Base-by-base conservation (phyloP, 192 early-diverging fungal species). In the Coemansia furcata region DNA sequence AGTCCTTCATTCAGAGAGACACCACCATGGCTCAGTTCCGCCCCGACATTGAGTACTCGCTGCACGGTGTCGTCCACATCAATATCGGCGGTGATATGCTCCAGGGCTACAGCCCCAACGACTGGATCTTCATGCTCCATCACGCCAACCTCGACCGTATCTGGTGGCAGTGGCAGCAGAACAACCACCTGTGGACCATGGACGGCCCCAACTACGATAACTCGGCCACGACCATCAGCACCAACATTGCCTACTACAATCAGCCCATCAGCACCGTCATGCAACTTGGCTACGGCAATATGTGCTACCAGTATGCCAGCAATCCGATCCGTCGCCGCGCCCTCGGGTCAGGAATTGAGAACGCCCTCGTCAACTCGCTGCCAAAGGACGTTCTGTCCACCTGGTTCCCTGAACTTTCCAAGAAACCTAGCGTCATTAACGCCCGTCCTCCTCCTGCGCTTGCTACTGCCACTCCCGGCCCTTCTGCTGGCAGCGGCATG, bases 71-170 rank as follows among this genome's bases (percentile, higher is more conserved):
- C 26, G 80, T 85, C 19, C 84, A 85, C 66, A 64, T 78, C 60
- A 60, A 71, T 43, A 72, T 82, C 42, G 84, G 84, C 30, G 84
- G 84, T 29, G 84, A 85, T 60, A 85, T 85, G 84, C 50, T 65
- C 61, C 71, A 70, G 62, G 69, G 68, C 40, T 66, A 61, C 62
- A 79, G 77, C 67, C 80, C 80, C 49, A 85, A 82, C 52, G 84
- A 85, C 77, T 74, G 73, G 72, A 69, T 82, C 66, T 85, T 85
- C 39, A 75, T 76, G 68, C 74, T 85, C 12, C 84, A 85, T 59
- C 84, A 85, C 55, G 66, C 84, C 54, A 83, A 83, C 64, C 40
- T 85, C 23, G 84, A 85, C 42, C 73, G 74, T 6, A 63, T 85
- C 69, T 85, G 84, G 84, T 72, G 69, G 69, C 77, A 82, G 60